Percentiles rank a stretch among this genome's conserved stretches.
Evolutionary conservation across 768 basidiomycete genomes (phyloP).

Genomic region (Suillus lakei): DNA sequence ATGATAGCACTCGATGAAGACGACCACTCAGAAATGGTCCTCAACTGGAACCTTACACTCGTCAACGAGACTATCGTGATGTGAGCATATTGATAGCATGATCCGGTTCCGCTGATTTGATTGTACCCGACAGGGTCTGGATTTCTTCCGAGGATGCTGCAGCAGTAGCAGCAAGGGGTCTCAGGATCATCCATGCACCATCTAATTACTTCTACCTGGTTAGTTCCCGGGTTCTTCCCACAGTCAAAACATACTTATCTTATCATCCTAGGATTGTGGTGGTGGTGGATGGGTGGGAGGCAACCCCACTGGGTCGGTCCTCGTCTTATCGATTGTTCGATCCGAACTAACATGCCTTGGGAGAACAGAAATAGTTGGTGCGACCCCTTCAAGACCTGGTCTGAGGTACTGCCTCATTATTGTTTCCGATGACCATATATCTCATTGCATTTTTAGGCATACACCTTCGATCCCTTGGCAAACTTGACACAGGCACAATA

Average conservation of each 20-base stretch:
- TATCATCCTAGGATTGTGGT: constrained; percentile 45
- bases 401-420: constrained; percentile 33
- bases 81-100: constrained; percentile 21
- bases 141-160: constrained; percentile 46
- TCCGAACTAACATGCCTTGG: background rate
- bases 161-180: constrained; percentile 44
- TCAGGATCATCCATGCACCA: constrained; percentile 51
- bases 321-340: background rate
- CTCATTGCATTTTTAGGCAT: constrained; percentile 38
- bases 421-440: constrained; percentile 14
- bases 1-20: background rate
- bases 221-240: constrained; percentile 7
- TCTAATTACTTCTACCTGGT: constrained; percentile 60
- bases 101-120: background rate
- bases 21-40: constrained; percentile 48
- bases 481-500: constrained; percentile 42
- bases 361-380: constrained; percentile 48
- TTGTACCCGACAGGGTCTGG: constrained; percentile 44
- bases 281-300: constrained; percentile 51
- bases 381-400: constrained; percentile 58
- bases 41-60: constrained; percentile 43
- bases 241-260: constrained; percentile 1
- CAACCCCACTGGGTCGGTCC: constrained; percentile 33
- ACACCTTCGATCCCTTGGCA: constrained; percentile 55
- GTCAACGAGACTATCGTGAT: constrained; percentile 48